Percentiles rank a stretch among this genome's conserved stretches.
These are phyloP conservation scores for Dryas drummondii DNA, from an alignment of 306 rosid genomes.

Conservation along the genomic window DNA sequence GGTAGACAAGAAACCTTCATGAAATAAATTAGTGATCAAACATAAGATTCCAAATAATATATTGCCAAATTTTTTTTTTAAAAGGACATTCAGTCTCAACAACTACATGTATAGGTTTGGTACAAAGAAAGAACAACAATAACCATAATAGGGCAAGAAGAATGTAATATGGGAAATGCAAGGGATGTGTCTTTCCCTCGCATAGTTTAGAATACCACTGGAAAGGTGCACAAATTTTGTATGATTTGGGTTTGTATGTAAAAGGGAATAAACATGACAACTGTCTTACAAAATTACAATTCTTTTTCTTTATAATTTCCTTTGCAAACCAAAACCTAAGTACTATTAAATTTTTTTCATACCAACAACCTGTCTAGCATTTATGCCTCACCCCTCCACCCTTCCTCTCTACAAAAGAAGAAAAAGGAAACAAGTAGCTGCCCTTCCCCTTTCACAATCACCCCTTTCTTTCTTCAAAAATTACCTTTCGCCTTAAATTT, in stretches of 20 bases:
- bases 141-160: background rate
- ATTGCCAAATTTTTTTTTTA: too few relatives aligned
- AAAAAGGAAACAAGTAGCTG: background rate
- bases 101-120: background rate
- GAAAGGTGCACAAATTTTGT: too few relatives aligned
- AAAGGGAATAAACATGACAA: too few relatives aligned
- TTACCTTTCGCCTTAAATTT: background rate
- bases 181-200: too few relatives aligned
- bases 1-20: too few relatives aligned
- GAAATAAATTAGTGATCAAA: background rate
- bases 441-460: background rate
- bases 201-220: too few relatives aligned
- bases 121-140: background rate
- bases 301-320: background rate
- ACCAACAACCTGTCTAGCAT: too few relatives aligned
- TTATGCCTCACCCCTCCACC: too few relatives aligned
- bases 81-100: background rate
- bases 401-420: background rate
- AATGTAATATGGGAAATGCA: too few relatives aligned
- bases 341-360: background rate
- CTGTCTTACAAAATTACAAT: too few relatives aligned
- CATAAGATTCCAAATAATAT: too few relatives aligned
- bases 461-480: background rate
- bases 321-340: background rate
- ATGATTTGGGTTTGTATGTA: too few relatives aligned